Conservation (phyloP, 306 rosid genomes). For the Vigna hirtella region DNA sequence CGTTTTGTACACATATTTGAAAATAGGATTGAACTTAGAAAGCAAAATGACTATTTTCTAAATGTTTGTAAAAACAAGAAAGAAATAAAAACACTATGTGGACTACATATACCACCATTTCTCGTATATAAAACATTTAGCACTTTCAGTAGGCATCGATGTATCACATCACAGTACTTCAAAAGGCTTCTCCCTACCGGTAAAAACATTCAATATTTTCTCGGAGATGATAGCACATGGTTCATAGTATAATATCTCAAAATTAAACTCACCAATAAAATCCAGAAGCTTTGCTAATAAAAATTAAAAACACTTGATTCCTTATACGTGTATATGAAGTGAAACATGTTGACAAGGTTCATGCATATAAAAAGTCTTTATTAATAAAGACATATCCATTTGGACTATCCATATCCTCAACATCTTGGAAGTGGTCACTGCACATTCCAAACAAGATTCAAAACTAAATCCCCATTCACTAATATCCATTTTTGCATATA, state of each 20-base stretch:
- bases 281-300: not conserved
- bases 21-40: not conserved
- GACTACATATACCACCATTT: not conserved
- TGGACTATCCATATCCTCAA: not conserved
- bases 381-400: not conserved
- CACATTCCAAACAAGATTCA: not conserved
- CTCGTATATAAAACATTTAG: not conserved
- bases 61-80: not conserved
- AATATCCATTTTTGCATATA: not conserved
- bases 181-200: not conserved
- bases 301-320: not conserved
- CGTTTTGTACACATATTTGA: not conserved
- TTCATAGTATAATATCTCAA: not conserved
- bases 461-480: conserved; percentile 14
- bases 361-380: not conserved
- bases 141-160: not conserved
- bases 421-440: not conserved
- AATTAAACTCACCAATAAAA: not conserved
- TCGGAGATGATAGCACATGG: not conserved
- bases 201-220: not conserved
- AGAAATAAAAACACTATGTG: not conserved
- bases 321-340: not conserved
- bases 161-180: not conserved
- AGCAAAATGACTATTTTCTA: not conserved
- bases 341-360: not conserved